These are phyloP conservation scores for Vaccinium vitisidaea DNA, from an alignment of 148 eudicot genomes.

Conservation along the genomic window DNA sequence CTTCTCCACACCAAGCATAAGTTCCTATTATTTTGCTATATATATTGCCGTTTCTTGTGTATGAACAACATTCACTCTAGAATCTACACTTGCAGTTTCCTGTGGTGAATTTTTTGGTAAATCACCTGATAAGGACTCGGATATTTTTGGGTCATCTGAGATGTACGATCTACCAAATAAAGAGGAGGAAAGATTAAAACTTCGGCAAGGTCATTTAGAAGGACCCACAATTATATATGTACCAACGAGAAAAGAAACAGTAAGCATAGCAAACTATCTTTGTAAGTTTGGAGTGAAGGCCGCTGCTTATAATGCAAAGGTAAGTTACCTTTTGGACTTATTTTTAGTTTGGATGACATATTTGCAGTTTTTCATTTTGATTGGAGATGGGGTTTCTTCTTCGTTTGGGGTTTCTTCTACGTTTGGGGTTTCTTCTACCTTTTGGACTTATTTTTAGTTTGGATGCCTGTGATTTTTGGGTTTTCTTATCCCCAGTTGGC, in stretches of 20 bases:
- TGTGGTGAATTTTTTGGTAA: slow-evolving; percentile 78
- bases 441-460: background rate
- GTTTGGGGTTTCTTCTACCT: background rate
- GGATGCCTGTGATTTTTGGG: background rate
- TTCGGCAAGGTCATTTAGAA: slow-evolving; percentile 32
- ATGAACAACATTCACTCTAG: background rate
- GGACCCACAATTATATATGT: slow-evolving; percentile 84
- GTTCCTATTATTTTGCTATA: background rate
- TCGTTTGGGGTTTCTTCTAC: background rate
- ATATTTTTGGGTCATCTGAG: slow-evolving; percentile 23
- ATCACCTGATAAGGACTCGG: slow-evolving; percentile 25
- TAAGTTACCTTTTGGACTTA: slow-evolving; percentile 20
- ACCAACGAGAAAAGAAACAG: slow-evolving; percentile 78
- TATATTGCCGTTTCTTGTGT: background rate
- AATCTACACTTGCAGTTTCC: slow-evolving; percentile 48
- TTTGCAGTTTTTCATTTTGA: background rate
- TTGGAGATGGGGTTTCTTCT: background rate
- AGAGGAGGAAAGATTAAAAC: slow-evolving; percentile 28
- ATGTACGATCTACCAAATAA: slow-evolving; percentile 20
- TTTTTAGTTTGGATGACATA: background rate
- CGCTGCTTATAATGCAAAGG: slow-evolving; percentile 87
- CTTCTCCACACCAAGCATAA: background rate
- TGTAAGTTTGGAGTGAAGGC: slow-evolving; percentile 68
- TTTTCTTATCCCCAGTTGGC: slow-evolving; percentile 49
- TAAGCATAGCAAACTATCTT: slow-evolving; percentile 60